A percentile compares a stretch with the other conserved stretches of the same genome.
These are phyloP conservation scores for Hymenoscyphus repandus DNA, from an alignment of 2,329 filamentous ascomycete species.

Conservation along the genomic window DNA sequence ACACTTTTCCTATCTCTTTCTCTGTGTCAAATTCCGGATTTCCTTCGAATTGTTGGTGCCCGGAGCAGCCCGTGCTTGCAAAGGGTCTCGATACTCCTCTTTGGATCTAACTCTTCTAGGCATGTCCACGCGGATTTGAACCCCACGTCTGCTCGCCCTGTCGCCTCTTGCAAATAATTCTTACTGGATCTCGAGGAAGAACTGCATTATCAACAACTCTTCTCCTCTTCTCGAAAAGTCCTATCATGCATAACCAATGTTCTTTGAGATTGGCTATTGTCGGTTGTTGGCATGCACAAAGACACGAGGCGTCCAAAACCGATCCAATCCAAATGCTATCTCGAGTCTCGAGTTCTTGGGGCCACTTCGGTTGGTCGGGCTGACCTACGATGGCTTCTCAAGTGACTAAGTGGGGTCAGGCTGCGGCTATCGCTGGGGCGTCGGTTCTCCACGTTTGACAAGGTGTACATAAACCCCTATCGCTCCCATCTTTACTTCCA, in stretches of 20 bases:
- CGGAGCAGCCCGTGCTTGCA: no score
- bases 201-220: conserved; percentile 1
- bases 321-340: conserved; percentile 6
- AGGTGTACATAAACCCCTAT: conserved; percentile 21
- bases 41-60: background rate
- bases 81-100: no score
- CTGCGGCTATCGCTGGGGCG: conserved; percentile 10
- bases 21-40: background rate
- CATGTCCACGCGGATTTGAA: conserved; percentile 12
- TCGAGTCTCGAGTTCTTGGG: conserved; percentile 7
- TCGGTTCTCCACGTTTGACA: conserved; percentile 9
- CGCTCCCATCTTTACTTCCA: conserved; percentile 10
- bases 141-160: conserved; percentile 18
- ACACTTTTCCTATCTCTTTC: no score
- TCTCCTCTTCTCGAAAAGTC: background rate
- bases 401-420: conserved; percentile 19
- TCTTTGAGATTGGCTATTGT: conserved; percentile 4
- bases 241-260: conserved; percentile 4
- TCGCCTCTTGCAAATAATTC: conserved; percentile 4
- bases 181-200: conserved; percentile 1
- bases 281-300: background rate
- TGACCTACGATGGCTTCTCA: conserved; percentile 14
- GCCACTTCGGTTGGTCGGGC: conserved; percentile 17
- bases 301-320: background rate
- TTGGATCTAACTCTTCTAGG: conserved; percentile 7